phyloP scores from a whole-genome alignment of 2,329 filamentous ascomycete genomes.

The Mycosphaerella sp. region DNA sequence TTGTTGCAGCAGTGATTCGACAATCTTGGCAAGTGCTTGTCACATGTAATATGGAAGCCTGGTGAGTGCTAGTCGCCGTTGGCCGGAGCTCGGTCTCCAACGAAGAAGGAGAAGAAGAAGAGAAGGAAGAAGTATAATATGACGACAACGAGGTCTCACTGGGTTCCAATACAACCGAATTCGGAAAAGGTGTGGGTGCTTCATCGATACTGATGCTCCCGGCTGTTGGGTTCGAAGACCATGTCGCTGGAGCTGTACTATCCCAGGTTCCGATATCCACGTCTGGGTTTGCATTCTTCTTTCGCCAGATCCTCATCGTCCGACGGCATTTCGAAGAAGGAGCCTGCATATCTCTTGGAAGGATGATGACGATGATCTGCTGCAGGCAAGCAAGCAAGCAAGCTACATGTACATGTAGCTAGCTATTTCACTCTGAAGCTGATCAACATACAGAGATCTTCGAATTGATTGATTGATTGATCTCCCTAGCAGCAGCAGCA shows the following conservation, averaged over 20 bases:
- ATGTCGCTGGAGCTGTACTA: constrained; percentile 4
- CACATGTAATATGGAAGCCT: not conserved
- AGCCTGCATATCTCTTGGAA: not conserved
- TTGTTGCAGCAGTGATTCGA: not conserved
- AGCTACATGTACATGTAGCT: no score
- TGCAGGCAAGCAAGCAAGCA: not conserved
- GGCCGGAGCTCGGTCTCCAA: no score
- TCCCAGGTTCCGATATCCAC: constrained; percentile 3
- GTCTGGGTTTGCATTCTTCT: not conserved
- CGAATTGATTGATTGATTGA: no score
- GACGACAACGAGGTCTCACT: not conserved
- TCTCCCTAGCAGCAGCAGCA: no score
- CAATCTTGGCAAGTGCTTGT: not conserved
- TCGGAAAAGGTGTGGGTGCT: constrained; percentile 5
- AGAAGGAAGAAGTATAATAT: not conserved
- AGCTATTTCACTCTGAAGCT: no score
- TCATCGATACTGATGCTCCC: constrained; percentile 5
- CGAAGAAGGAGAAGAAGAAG: no score
- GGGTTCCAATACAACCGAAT: not conserved
- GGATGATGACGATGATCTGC: not conserved
- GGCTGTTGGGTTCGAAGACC: constrained; percentile 3
- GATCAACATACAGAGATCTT: no score
- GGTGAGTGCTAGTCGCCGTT: not conserved
- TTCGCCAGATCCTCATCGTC: not conserved
- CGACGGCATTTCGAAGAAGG: not conserved